These are phyloP conservation scores for Hydnum rufescens DNA, from an alignment of 768 basidiomycete genomes.

Conservation along the genomic window DNA sequence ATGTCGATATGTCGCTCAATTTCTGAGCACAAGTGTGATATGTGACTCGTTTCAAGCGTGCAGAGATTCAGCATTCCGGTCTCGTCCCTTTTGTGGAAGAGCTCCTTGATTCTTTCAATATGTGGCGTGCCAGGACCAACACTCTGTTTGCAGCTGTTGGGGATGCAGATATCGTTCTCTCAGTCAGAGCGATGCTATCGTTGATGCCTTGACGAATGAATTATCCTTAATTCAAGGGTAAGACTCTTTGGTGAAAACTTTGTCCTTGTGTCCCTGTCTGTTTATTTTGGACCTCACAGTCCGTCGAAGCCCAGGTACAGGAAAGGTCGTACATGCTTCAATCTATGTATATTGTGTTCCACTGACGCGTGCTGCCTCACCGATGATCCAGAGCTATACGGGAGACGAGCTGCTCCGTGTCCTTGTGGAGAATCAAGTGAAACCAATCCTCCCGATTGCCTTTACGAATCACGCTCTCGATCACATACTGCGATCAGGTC, in stretches of 20 bases:
- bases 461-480: slow-evolving; percentile 71
- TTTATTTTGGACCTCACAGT: background rate
- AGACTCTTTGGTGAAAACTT: no score
- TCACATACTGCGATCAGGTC: slow-evolving; percentile 42
- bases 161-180: slow-evolving; percentile 11
- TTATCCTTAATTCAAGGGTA: slow-evolving; percentile 57
- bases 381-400: slow-evolving; percentile 39
- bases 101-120: slow-evolving; percentile 26
- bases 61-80: slow-evolving; percentile 26
- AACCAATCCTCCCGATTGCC: slow-evolving; percentile 37
- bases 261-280: no score
- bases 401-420: slow-evolving; percentile 50
- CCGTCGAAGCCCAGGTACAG: slow-evolving; percentile 39
- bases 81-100: slow-evolving; percentile 24
- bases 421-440: slow-evolving; percentile 31
- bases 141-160: background rate
- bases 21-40: slow-evolving; percentile 17
- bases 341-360: no score
- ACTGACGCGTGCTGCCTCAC: no score
- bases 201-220: slow-evolving; percentile 39
- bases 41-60: slow-evolving; percentile 38
- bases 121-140: no score
- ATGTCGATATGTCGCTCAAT: background rate
- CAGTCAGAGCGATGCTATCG: slow-evolving; percentile 49
- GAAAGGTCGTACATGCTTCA: slow-evolving; percentile 51